These are phyloP conservation scores for Auriculariales sp. DNA, from an alignment of 768 basidiomycete species.

Conservation along the genomic window DNA sequence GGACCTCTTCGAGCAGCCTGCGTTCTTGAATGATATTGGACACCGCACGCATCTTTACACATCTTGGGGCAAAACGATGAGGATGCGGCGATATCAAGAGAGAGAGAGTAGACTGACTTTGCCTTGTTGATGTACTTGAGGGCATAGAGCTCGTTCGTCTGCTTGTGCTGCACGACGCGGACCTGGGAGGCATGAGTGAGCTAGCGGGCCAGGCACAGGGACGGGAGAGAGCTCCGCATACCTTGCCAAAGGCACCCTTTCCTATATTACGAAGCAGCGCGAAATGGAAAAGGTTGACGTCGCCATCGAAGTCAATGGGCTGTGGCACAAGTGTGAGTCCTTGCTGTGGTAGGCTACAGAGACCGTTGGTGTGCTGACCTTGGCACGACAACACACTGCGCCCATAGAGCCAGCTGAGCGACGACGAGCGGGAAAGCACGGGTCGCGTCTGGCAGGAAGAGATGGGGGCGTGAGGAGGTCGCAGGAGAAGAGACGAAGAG, in stretches of 20 bases:
- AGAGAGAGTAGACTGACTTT: slow-evolving; percentile 28
- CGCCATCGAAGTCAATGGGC: slow-evolving; percentile 92
- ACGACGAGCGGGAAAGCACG: neutral
- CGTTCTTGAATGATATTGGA: slow-evolving; percentile 96
- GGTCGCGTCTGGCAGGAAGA: neutral
- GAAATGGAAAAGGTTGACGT: slow-evolving; percentile 95
- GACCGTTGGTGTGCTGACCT: too few relatives aligned
- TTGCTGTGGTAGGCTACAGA: too few relatives aligned
- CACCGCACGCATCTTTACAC: slow-evolving; percentile 96
- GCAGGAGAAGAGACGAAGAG: neutral
- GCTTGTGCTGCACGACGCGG: slow-evolving; percentile 97
- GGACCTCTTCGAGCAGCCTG: slow-evolving; percentile 85
- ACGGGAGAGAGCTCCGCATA: slow-evolving; percentile 17
- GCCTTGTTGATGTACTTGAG: slow-evolving; percentile 99
- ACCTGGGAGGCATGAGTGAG: slow-evolving; percentile 39
- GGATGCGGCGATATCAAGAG: slow-evolving; percentile 20
- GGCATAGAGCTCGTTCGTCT: slow-evolving; percentile 90
- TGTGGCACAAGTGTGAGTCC: slow-evolving; percentile 17
- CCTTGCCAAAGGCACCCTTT: slow-evolving; percentile 98
- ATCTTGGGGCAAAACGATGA: slow-evolving; percentile 22
- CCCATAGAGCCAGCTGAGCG: slow-evolving; percentile 3
- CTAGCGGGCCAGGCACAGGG: slow-evolving; percentile 11
- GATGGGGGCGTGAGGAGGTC: neutral
- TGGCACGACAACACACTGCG: neutral
- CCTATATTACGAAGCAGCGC: slow-evolving; percentile 90